These are phyloP conservation scores for Fusarium euwallaceae DNA, from an alignment of 2,329 filamentous ascomycete species.

Conservation along the genomic window DNA sequence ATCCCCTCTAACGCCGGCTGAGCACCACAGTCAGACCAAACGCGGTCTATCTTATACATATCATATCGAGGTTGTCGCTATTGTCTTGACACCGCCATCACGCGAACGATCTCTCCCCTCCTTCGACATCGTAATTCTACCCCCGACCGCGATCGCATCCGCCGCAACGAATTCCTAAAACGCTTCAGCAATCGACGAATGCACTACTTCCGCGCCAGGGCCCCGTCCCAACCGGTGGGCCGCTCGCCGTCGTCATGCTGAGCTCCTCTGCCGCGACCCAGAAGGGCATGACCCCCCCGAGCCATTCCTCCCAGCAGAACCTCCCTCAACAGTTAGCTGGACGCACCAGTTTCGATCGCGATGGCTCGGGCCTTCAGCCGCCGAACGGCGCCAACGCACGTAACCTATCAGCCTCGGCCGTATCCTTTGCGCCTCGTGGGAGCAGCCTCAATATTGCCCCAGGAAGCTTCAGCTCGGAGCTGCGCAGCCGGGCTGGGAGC, in stretches of 20 bases:
- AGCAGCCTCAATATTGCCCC: conserved; percentile 78
- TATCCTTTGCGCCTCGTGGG: conserved; percentile 75
- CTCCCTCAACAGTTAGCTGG: conserved; percentile 48
- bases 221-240: conserved; percentile 56
- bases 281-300: conserved; percentile 50
- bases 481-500: conserved; percentile 71
- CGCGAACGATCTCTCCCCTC: conserved; percentile 11
- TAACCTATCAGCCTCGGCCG: conserved; percentile 65
- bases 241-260: conserved; percentile 50
- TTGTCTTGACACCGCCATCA: not conserved
- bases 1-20: conserved; percentile 12
- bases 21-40: conserved; percentile 15
- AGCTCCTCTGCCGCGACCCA: conserved; percentile 51
- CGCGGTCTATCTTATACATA: conserved; percentile 14
- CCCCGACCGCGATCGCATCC: conserved; percentile 31
- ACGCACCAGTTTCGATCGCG: conserved; percentile 64
- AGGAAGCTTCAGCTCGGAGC: conserved; percentile 90
- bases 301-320: conserved; percentile 54
- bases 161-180: conserved; percentile 23
- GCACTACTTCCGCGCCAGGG: conserved; percentile 52
- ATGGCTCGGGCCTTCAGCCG: conserved; percentile 64
- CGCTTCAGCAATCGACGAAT: conserved; percentile 50
- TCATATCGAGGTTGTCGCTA: not conserved
- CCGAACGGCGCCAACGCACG: conserved; percentile 59
- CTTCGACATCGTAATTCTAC: conserved; percentile 14